phyloP scores from a whole-genome alignment of 1,139 yeast genomes.

The Citeromyces siamensis region DNA sequence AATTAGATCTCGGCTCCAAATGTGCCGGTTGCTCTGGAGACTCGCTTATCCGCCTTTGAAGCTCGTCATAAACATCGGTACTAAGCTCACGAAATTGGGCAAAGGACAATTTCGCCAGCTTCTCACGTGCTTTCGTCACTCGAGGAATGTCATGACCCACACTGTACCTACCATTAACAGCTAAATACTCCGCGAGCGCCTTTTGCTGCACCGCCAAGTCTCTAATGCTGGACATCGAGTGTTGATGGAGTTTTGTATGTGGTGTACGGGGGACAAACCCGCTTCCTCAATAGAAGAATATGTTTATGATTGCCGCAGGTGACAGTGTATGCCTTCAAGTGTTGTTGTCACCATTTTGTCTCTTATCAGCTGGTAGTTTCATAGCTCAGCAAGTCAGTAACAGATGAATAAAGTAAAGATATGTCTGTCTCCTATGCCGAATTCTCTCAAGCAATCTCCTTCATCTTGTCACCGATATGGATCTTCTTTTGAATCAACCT shows the following conservation, averaged over 20 bases:
- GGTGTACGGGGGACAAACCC: too few species aligned
- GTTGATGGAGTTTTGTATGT: constrained; percentile 19
- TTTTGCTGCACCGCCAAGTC: constrained; percentile 14
- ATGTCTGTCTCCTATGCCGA: too few species aligned
- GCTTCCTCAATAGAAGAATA: too few species aligned
- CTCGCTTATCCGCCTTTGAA: constrained; percentile 57
- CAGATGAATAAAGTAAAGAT: too few species aligned
- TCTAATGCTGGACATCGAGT: constrained; percentile 1
- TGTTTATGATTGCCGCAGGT: too few species aligned
- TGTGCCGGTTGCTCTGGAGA: constrained; percentile 45
- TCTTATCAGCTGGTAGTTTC: too few species aligned
- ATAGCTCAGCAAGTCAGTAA: too few species aligned
- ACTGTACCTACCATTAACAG: constrained; percentile 34
- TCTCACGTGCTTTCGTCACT: constrained; percentile 74
- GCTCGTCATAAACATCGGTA: constrained; percentile 89
- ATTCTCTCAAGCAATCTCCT: too few species aligned
- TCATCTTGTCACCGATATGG: too few species aligned
- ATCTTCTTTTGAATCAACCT: too few species aligned
- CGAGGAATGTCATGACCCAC: constrained; percentile 36
- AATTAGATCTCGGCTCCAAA: constrained; percentile 55
- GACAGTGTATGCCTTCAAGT: too few species aligned
- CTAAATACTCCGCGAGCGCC: constrained; percentile 39
- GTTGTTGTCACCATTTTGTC: too few species aligned
- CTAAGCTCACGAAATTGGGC: constrained; percentile 84
- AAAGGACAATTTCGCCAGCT: constrained; percentile 64